Evolutionary conservation across 2,329 filamentous ascomycete species (phyloP), one percentile per base, ranked within the genome.

Genomic region (Cladosporium phlei): DNA sequence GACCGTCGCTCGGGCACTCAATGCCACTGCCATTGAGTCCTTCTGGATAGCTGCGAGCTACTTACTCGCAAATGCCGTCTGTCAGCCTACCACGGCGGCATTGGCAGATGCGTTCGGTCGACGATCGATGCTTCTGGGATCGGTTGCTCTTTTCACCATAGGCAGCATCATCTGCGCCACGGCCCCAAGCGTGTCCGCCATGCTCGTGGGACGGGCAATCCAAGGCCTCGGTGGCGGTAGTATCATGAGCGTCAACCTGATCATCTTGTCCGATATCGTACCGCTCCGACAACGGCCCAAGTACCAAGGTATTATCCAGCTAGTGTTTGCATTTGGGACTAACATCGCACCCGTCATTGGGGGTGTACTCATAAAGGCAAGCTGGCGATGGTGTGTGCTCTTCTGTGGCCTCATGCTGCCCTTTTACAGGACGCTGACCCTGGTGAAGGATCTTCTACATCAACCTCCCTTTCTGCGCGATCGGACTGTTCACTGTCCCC

Each of bases 31-130:
- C n/a, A n/a, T n/a, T 7, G 63, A 68, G 34, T 64, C 69, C 0
- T 70, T 77, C 47, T 78, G 75, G 75, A 66, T 72, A 9, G 72
- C 69, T 2, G 71, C 73, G 1, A 66, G 68, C 4, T 78, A 76
- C 48, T 65, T 77, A 0, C 59, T 76, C 12, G 59, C 67, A 3
- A 67, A 62, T 14, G 67, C 70, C n/a, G 66, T 69, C 16, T 66
- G 69, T 38, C 67, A 72, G 38, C 71, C 70, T 16, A 59, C 70
- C 40, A 67, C 68, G 46, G 67, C 68, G 1, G 59, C 66, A 0
- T 57, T 73, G 4, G 69, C 70, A 8, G 67, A 74, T 46, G 66
- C 73, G 16, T 75, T 78, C 47, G 74, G 73, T 2, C 70, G 73
- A 16, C 70, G 70, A 19, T 59, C 65, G 4, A 60, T 72, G 39